Evolutionary conservation across 805 yeast species (phyloP).

Genomic region (Metschnikowia noctiluminum): DNA sequence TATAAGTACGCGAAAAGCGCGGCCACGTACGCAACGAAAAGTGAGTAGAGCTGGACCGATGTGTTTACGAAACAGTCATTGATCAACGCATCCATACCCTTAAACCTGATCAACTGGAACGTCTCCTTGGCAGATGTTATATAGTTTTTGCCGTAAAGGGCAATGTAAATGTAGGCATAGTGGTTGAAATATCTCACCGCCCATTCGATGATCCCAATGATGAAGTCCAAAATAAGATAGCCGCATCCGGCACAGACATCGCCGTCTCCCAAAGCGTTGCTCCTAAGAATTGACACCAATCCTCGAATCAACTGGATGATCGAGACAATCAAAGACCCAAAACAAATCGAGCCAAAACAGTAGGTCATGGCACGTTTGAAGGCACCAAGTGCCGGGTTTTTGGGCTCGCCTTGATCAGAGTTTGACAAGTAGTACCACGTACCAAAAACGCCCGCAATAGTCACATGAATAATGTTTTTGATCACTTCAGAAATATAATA

Average conservation of each 20-base stretch:
- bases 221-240: constrained; percentile 52
- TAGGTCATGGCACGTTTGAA: constrained; percentile 76
- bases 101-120: constrained; percentile 68
- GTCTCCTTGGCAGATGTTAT: constrained; percentile 76
- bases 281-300: constrained; percentile 49
- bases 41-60: constrained; percentile 71
- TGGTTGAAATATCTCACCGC: constrained; percentile 80
- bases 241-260: constrained; percentile 52
- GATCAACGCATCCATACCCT: constrained; percentile 81
- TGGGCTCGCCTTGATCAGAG: constrained; percentile 77
- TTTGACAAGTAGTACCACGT: constrained; percentile 84
- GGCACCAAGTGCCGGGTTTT: constrained; percentile 76
- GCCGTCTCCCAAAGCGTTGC: constrained; percentile 49
- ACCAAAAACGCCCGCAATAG: constrained; percentile 82
- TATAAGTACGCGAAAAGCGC: constrained; percentile 63
- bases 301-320: constrained; percentile 65
- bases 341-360: constrained; percentile 87
- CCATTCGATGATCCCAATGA: constrained; percentile 72
- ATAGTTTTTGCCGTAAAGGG: constrained; percentile 81
- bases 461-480: constrained; percentile 74
- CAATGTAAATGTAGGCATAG: constrained; percentile 83
- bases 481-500: constrained; percentile 80
- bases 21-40: constrained; percentile 64
- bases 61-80: constrained; percentile 81
- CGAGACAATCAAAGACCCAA: constrained; percentile 74